phyloP scores from a whole-genome alignment of 164 flowering plant species.

The Tinospora cordifolia region DNA sequence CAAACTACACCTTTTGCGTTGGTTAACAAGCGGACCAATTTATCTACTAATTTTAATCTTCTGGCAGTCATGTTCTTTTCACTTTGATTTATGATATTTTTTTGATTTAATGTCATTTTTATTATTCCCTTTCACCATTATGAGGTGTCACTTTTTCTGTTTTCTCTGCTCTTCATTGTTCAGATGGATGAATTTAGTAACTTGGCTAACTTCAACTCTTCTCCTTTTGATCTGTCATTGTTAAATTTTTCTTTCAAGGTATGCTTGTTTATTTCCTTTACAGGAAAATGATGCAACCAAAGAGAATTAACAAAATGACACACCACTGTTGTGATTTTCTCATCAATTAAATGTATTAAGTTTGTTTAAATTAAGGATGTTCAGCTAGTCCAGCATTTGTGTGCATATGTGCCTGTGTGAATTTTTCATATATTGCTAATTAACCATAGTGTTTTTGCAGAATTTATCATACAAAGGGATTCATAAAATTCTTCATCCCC shows the following conservation, averaged over 20 bases:
- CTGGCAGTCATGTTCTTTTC: not conserved
- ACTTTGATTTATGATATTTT: not conserved
- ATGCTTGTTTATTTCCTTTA: slow-evolving; percentile 3
- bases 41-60: not conserved
- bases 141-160: not conserved
- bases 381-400: too few species aligned
- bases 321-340: not conserved
- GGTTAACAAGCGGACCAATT: too few species aligned
- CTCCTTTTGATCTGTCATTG: slow-evolving; percentile 48
- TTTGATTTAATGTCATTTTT: not conserved
- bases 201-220: slow-evolving; percentile 39
- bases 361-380: too few species aligned
- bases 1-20: too few species aligned
- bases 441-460: slow-evolving; percentile 29
- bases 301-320: not conserved
- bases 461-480: slow-evolving; percentile 58
- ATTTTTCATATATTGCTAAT: not conserved
- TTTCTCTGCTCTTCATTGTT: slow-evolving; percentile 9
- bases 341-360: not conserved
- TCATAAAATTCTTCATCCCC: slow-evolving; percentile 41
- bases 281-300: not conserved
- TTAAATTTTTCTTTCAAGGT: slow-evolving; percentile 81
- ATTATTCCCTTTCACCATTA: not conserved
- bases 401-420: not conserved
- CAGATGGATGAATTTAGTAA: slow-evolving; percentile 62